Evolutionary conservation across 2,329 filamentous ascomycete genomes (phyloP), one percentile per base, ranked within the genome.

Genomic region (Thelonectria olida): DNA sequence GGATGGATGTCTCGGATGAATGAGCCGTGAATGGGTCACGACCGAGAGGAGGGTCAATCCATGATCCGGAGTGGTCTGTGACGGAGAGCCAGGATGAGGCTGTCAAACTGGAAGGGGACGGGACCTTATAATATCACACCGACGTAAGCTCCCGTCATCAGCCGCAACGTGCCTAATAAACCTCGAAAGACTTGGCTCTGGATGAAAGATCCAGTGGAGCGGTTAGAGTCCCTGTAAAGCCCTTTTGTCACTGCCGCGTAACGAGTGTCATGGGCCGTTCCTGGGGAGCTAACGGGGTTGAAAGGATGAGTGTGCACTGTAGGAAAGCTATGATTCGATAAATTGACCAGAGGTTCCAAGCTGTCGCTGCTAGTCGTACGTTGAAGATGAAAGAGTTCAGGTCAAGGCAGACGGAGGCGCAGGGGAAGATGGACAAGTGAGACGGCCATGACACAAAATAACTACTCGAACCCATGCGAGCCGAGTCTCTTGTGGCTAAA

Each of bases 261-360:
- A 62, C 36, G 55, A 53, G 48, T 34, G 22, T 50, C 20, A 50
- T 47, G 45, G 51, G 51, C 12, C 34, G 39, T 47, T 54, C 57
- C 50, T 58, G 42, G 45, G 28, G 23, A n/a, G 52, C 48, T 41
- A 34, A 31, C 12, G 34, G 50, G 25, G n/a, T 27, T 23, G n/a
- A 31, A 28, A 34, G 28, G 7, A n/a, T 13, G 28, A 62, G 38
- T 70, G 68, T 70, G 68, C 68, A 54, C 52, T 48, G 36, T 53
- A 57, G 50, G 38, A 22, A 49, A 45, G 23, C 12, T 58, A 23
- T 69, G 68, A 70, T 70, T 70, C 66, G 68, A 66, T 53, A 34
- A 23, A 22, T 27, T 2, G 15, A 23, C 15, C 15, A 38, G 38
- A 36, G 12, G 5, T 42, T 23, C 22, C 55, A 20, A 36, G 25